Base-by-base conservation (phyloP, 2,329 filamentous ascomycete species). In the Phialophora macrospora region DNA sequence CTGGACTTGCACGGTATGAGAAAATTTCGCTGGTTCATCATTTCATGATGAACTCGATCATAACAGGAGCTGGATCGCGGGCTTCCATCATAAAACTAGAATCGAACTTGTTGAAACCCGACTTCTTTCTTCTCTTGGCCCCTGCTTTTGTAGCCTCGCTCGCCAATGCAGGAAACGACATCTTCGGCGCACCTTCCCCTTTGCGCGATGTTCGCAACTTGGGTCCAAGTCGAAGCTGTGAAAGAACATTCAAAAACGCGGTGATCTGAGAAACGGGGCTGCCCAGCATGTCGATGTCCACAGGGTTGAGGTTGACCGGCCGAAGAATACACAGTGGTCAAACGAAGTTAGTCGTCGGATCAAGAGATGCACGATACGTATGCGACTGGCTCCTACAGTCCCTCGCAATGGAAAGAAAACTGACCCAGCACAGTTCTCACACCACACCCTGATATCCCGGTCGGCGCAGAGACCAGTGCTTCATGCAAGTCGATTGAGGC, bases 301-400 rank as follows among this genome's bases (percentile, higher is more conserved):
- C 62, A 28, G 66, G 69, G 44, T 56, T 71, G 62, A 62, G 68
- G 59, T 67, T 66, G 61, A 67, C 65, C 12, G 48, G 62, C 48
- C 62, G 64, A 49, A 64, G 62, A 20, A 63, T 69, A 22, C 52
- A 62, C 44, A 64, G 63, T 61, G 64, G 62, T 17, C 58, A 58
- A n/a, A 60, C 62, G 12, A 61, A 57, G 49, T 34, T 68, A n/a
- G 34, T 54, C n/a, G n/a, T 54, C 22, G 58, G 59, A 14, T 8
- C 41, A 9, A 24, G 51, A 44, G 54, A 60, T 28, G 62, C 59
- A 48, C 63, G 68, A 44, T 46, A 63, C 56, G 68, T 70, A 67
- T 11, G 61, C n/a, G 14, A 20, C 32, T 26, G n/a, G 44, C 34
- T 22, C 41, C 44, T 28, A 7, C 32, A 17, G 22, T 32, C 8